A percentile compares a stretch with the other conserved stretches of the same genome.
Evolutionary conservation across 2,329 filamentous ascomycete genomes (phyloP).

Genomic region (Neonectria coccinea): DNA sequence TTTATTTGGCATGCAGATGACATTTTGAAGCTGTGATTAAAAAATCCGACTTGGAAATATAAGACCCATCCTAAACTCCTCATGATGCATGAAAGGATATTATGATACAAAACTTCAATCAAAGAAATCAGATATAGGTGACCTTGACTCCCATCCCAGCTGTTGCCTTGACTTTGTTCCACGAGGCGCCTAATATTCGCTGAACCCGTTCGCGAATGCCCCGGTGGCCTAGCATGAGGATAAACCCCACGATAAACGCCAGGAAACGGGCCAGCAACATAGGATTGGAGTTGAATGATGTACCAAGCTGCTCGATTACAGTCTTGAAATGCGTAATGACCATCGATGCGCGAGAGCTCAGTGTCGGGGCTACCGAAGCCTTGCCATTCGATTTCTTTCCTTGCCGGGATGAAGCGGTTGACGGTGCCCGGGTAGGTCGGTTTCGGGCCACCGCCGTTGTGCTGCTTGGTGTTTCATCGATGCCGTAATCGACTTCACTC

Average conservation of each 20-base stretch:
- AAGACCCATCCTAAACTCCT: slow-evolving; percentile 43
- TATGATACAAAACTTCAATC: slow-evolving; percentile 39
- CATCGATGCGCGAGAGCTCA: slow-evolving; percentile 63
- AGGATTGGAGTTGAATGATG: slow-evolving; percentile 67
- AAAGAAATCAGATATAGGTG: slow-evolving; percentile 80
- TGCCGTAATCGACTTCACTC: slow-evolving; percentile 76
- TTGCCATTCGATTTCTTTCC: slow-evolving; percentile 47
- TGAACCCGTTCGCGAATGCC: slow-evolving; percentile 81
- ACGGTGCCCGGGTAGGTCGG: slow-evolving; percentile 48
- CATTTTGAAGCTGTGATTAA: slow-evolving; percentile 35
- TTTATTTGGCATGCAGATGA: slow-evolving; percentile 24
- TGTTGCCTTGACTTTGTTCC: slow-evolving; percentile 85
- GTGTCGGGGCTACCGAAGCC: slow-evolving; percentile 49
- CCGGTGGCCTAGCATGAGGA: slow-evolving; percentile 79
- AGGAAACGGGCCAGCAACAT: slow-evolving; percentile 71
- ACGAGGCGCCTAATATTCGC: slow-evolving; percentile 74
- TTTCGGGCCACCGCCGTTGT: slow-evolving; percentile 50
- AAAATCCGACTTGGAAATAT: slow-evolving; percentile 30
- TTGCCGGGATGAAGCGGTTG: slow-evolving; percentile 50
- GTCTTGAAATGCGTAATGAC: slow-evolving; percentile 64
- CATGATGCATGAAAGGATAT: slow-evolving; percentile 44
- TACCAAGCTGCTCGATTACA: slow-evolving; percentile 63
- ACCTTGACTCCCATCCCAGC: slow-evolving; percentile 98
- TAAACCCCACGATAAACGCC: slow-evolving; percentile 82
- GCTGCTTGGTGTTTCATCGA: slow-evolving; percentile 65